Conservation (phyloP, 2,329 filamentous ascomycete species). For the Knufia petricola region DNA sequence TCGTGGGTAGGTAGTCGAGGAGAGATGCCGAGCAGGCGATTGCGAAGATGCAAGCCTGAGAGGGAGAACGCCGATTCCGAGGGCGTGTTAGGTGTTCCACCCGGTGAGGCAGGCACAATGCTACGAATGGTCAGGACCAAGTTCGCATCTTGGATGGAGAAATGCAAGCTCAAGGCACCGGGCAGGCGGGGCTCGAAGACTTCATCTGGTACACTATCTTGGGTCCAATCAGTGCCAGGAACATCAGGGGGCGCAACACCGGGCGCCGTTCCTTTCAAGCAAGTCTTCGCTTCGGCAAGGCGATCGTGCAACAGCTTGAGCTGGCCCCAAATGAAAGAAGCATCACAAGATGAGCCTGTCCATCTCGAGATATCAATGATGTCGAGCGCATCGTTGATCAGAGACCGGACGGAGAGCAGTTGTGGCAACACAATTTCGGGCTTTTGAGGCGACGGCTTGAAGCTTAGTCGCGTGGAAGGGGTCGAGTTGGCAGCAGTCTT, state of each 20-base stretch:
- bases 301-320: slow-evolving; percentile 51
- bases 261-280: slow-evolving; percentile 42
- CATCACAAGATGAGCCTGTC: slow-evolving; percentile 55
- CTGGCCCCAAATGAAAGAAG: slow-evolving; percentile 49
- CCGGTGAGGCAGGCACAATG: slow-evolving; percentile 53
- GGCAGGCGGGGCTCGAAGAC: slow-evolving; percentile 57
- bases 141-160: slow-evolving; percentile 59
- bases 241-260: slow-evolving; percentile 13
- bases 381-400: slow-evolving; percentile 75
- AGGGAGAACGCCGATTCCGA: slow-evolving; percentile 58
- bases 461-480: slow-evolving; percentile 43
- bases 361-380: slow-evolving; percentile 68
- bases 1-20: slow-evolving; percentile 56
- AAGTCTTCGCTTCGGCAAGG: slow-evolving; percentile 48
- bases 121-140: slow-evolving; percentile 61
- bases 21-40: slow-evolving; percentile 40
- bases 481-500: slow-evolving; percentile 25
- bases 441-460: slow-evolving; percentile 46
- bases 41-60: slow-evolving; percentile 49
- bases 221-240: slow-evolving; percentile 46
- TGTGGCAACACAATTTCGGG: slow-evolving; percentile 56
- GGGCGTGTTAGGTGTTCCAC: slow-evolving; percentile 48
- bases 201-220: slow-evolving; percentile 47
- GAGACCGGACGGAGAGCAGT: slow-evolving; percentile 60
- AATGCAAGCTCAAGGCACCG: slow-evolving; percentile 60